Percentiles rank a stretch among this genome's conserved stretches.
Evolutionary conservation across 1,139 yeast species (phyloP).

Genomic region (Eremothecium sinecaudum): DNA sequence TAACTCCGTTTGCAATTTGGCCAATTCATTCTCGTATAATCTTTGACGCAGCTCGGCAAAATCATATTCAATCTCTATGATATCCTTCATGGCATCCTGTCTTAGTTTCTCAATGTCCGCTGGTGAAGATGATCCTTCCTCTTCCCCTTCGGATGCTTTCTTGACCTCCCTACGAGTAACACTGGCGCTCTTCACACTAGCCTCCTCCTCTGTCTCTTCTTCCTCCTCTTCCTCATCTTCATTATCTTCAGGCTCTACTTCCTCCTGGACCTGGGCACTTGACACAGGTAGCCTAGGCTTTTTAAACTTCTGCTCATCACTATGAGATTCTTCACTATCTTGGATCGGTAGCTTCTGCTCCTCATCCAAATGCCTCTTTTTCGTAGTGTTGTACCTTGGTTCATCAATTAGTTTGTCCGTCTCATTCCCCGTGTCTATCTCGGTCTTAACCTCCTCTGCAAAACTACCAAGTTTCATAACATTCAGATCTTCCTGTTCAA

Average conservation of each 20-base stretch:
- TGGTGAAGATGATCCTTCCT: constrained; percentile 22
- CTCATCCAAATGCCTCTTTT: background rate
- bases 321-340: background rate
- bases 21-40: constrained; percentile 63
- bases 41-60: constrained; percentile 81
- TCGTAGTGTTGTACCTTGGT: background rate
- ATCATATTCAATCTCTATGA: constrained; percentile 70
- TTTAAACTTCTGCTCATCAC: constrained; percentile 6
- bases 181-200: constrained; percentile 6
- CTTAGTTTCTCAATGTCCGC: constrained; percentile 36
- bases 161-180: constrained; percentile 17
- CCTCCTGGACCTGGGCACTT: constrained; percentile 6
- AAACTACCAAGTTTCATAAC: constrained; percentile 3
- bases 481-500: constrained; percentile 9
- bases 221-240: constrained; percentile 13
- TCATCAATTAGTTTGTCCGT: constrained; percentile 1
- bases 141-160: constrained; percentile 8
- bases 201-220: constrained; percentile 14
- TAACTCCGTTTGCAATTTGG: constrained; percentile 68
- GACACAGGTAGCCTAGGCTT: constrained; percentile 7
- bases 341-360: background rate
- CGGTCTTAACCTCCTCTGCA: constrained; percentile 2
- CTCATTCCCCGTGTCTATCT: background rate
- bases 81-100: constrained; percentile 40
- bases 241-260: constrained; percentile 12